phyloP scores from a whole-genome alignment of 2,329 filamentous ascomycete species.

The Diaporthe nobilis region DNA sequence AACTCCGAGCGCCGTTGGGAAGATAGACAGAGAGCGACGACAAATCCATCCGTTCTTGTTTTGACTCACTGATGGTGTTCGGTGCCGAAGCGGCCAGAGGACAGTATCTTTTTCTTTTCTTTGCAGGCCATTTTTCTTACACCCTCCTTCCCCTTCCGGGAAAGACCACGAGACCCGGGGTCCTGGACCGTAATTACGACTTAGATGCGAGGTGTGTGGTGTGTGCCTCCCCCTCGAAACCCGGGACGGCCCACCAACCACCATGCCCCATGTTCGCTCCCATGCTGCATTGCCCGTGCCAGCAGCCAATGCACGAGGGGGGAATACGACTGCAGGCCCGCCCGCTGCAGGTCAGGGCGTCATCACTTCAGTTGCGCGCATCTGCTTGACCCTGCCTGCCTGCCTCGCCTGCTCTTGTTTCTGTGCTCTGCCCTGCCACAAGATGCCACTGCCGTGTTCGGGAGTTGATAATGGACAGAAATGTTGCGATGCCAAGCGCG shows the following conservation, averaged over 20 bases:
- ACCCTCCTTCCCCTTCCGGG: not conserved
- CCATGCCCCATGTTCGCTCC: not conserved
- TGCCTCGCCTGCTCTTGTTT: too few relatives aligned
- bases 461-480: not conserved
- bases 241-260: not conserved
- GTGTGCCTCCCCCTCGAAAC: not conserved
- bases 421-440: not conserved
- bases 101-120: not conserved
- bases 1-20: conserved; percentile 1
- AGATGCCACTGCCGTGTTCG: not conserved
- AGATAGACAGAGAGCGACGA: not conserved
- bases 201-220: conserved; percentile 23
- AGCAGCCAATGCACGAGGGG: not conserved
- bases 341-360: conserved; percentile 11
- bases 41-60: not conserved
- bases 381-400: not conserved
- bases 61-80: not conserved
- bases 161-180: conserved; percentile 6
- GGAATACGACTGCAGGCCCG: not conserved
- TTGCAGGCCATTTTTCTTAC: not conserved
- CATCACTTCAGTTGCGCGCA: not conserved
- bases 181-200: conserved; percentile 12
- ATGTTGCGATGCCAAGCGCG: conserved; percentile 3
- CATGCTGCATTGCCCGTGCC: not conserved
- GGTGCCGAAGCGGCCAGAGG: conserved; percentile 18